These are phyloP conservation scores for Xylariaceae sp. DNA, from an alignment of 2,329 filamentous ascomycete species.

Conservation along the genomic window DNA sequence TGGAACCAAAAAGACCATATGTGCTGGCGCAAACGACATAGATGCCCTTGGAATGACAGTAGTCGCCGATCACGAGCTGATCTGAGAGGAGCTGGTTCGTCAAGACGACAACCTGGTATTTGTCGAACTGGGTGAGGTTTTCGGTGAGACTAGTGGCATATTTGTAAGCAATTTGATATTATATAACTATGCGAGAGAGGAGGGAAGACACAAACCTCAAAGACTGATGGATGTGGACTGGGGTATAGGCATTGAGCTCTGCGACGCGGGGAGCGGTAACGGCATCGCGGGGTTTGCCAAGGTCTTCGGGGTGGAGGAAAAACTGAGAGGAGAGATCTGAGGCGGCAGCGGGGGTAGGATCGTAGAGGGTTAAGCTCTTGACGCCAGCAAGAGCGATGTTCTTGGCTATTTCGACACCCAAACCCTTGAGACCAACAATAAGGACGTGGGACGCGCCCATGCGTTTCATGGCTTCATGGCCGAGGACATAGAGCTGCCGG, in stretches of 20 bases:
- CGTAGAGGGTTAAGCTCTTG: slow-evolving; percentile 92
- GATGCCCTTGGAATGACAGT: slow-evolving; percentile 90
- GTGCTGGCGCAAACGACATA: slow-evolving; percentile 85
- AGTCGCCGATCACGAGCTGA: slow-evolving; percentile 82
- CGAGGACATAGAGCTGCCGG: slow-evolving; percentile 67
- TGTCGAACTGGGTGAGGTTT: slow-evolving; percentile 77
- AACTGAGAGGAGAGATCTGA: slow-evolving; percentile 95
- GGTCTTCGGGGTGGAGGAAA: slow-evolving; percentile 83
- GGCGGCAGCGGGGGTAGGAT: slow-evolving; percentile 78
- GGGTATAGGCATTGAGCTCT: slow-evolving; percentile 95
- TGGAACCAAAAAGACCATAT: slow-evolving; percentile 88
- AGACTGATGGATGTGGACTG: slow-evolving; percentile 71
- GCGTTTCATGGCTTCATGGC: slow-evolving; percentile 91
- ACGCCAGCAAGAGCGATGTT: slow-evolving; percentile 97
- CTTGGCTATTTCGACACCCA: slow-evolving; percentile 98
- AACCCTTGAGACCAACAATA: slow-evolving; percentile 83
- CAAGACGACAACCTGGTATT: slow-evolving; percentile 88
- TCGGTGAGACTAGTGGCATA: slow-evolving; percentile 58
- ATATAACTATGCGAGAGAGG: too few species aligned
- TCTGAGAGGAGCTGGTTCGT: slow-evolving; percentile 78
- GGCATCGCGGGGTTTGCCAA: slow-evolving; percentile 85
- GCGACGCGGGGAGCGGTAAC: slow-evolving; percentile 86
- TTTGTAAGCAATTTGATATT: slow-evolving; percentile 8
- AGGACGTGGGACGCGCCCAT: slow-evolving; percentile 97
- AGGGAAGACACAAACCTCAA: slow-evolving; percentile 41